Evolutionary conservation across 1,284 basidiomycete species (phyloP).

Genomic region (Cryptococcus hybrid): DNA sequence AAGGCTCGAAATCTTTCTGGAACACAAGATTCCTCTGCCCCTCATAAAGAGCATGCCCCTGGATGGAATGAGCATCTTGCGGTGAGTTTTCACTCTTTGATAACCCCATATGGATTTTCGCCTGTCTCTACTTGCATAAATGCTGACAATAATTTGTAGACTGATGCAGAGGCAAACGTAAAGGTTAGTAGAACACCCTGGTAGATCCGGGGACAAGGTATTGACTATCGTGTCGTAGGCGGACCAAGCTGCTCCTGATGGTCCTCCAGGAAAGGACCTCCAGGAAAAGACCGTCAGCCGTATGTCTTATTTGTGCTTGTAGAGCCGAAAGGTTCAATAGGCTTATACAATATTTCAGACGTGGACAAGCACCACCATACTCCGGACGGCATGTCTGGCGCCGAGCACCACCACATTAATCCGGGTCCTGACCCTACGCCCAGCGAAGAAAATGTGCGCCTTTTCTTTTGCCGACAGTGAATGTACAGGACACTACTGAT

Average conservation of each 20-base stretch:
- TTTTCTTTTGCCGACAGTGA: background rate
- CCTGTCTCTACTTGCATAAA: too few relatives aligned
- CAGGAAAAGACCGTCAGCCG: constrained; percentile 39
- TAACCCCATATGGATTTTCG: too few relatives aligned
- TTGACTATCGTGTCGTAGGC: constrained; percentile 19
- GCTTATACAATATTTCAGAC: constrained; percentile 13
- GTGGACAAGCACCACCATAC: constrained; percentile 33
- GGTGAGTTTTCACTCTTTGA: constrained; percentile 22
- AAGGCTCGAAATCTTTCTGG: constrained; percentile 40
- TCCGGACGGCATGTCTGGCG: constrained; percentile 1
- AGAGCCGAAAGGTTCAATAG: background rate
- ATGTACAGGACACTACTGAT: background rate
- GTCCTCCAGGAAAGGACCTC: constrained; percentile 33
- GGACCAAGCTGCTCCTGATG: constrained; percentile 29
- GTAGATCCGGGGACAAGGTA: background rate
- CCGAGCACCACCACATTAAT: constrained; percentile 2
- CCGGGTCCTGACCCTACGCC: constrained; percentile 9
- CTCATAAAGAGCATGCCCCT: constrained; percentile 40
- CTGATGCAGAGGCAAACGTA: constrained; percentile 42
- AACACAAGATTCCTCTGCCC: constrained; percentile 27
- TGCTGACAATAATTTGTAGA: constrained; percentile 8
- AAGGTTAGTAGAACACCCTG: constrained; percentile 24
- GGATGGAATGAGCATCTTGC: constrained; percentile 48
- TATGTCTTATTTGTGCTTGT: constrained; percentile 20
- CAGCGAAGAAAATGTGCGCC: constrained; percentile 27